Evolutionary conservation across 1,284 basidiomycete species (phyloP).

Genomic region (Cryptococcus wingfieldii): DNA sequence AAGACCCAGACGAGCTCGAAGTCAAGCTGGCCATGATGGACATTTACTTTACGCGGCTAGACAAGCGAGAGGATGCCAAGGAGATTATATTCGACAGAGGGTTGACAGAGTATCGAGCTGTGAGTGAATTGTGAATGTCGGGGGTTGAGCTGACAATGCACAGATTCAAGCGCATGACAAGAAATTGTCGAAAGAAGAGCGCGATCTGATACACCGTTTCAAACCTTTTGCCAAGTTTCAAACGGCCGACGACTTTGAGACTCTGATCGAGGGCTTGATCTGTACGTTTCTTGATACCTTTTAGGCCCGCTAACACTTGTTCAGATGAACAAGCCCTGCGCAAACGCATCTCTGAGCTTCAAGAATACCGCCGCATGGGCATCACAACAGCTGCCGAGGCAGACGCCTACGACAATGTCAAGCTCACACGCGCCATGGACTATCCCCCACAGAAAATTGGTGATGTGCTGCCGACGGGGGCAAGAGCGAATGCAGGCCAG

Average conservation of each 20-base stretch:
- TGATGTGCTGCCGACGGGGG: constrained; percentile 35
- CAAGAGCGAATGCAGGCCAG: constrained; percentile 41
- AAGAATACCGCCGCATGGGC: constrained; percentile 79
- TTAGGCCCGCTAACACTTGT: not conserved
- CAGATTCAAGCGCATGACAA: constrained; percentile 88
- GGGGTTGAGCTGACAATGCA: not conserved
- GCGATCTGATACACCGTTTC: constrained; percentile 81
- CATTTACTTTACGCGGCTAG: constrained; percentile 89
- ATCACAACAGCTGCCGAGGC: constrained; percentile 77
- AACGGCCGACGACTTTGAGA: constrained; percentile 87
- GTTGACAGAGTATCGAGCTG: constrained; percentile 89
- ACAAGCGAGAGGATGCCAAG: constrained; percentile 81
- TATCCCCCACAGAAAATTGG: not conserved
- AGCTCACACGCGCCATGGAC: constrained; percentile 57
- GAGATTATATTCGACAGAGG: constrained; percentile 90
- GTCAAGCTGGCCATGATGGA: constrained; percentile 88
- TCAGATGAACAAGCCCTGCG: constrained; percentile 79
- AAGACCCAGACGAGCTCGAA: constrained; percentile 80
- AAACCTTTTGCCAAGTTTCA: constrained; percentile 91
- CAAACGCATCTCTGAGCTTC: constrained; percentile 80
- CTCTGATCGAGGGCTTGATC: constrained; percentile 79
- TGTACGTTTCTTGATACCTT: constrained; percentile 55
- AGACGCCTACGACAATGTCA: constrained; percentile 76
- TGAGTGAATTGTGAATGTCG: constrained; percentile 43
- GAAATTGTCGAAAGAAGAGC: constrained; percentile 84